These are phyloP conservation scores for Inga laurina DNA, from an alignment of 306 rosid species.

Conservation along the genomic window DNA sequence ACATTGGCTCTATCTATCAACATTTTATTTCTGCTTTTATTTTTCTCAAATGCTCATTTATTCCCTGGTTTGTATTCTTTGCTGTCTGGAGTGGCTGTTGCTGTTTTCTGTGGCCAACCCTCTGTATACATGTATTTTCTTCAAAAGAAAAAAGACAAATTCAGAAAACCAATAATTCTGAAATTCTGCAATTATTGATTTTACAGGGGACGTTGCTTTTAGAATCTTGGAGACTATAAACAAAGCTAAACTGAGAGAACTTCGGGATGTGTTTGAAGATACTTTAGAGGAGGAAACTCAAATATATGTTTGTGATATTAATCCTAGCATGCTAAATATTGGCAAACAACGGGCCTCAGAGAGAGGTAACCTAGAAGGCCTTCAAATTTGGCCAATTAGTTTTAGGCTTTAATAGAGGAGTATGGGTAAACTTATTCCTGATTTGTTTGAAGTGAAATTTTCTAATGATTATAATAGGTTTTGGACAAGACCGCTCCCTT, in stretches of 20 bases:
- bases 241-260: slow-evolving; percentile 68
- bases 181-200: neutral
- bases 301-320: slow-evolving; percentile 86
- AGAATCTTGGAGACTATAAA: slow-evolving; percentile 74
- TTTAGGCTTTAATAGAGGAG: slow-evolving; percentile 14
- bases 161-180: neutral
- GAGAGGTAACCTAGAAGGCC: slow-evolving; percentile 57
- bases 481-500: slow-evolving; percentile 72
- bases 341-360: slow-evolving; percentile 72
- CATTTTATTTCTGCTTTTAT: neutral
- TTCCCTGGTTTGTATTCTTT: neutral
- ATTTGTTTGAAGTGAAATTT: slow-evolving; percentile 35
- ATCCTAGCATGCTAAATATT: slow-evolving; percentile 83
- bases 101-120: neutral
- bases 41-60: neutral
- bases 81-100: neutral
- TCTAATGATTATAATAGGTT: slow-evolving; percentile 52
- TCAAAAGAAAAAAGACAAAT: neutral
- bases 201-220: slow-evolving; percentile 96
- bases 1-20: slow-evolving; percentile 17
- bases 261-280: slow-evolving; percentile 52
- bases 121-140: neutral
- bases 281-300: slow-evolving; percentile 65
- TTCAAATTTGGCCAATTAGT: slow-evolving; percentile 1
- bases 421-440: slow-evolving; percentile 11